Conservation (phyloP, 1,284 basidiomycete genomes). For the Ceratobasidium sp. region DNA sequence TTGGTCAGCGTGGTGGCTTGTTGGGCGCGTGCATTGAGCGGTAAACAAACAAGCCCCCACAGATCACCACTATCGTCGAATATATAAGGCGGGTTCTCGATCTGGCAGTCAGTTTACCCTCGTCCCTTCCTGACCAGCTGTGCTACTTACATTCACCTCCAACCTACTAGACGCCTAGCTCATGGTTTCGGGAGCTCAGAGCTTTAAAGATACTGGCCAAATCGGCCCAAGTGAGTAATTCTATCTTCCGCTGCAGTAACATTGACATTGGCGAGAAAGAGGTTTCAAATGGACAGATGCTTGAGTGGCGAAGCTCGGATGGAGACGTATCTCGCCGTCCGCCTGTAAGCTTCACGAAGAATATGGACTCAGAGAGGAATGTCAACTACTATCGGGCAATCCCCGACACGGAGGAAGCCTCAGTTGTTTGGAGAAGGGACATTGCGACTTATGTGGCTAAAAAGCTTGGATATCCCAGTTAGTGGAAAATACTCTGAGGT, state of each 20-base stretch:
- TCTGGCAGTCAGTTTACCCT: too few relatives aligned
- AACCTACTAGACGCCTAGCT: not conserved
- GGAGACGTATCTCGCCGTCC: constrained; percentile 63
- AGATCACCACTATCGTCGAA: too few relatives aligned
- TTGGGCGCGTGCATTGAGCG: too few relatives aligned
- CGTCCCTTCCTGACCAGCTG: not conserved
- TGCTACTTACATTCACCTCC: not conserved
- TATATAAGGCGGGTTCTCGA: too few relatives aligned
- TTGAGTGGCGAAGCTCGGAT: constrained; percentile 71
- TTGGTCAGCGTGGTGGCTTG: too few relatives aligned
- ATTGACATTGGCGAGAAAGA: not conserved
- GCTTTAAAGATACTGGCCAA: constrained; percentile 32
- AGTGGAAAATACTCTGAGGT: constrained; percentile 15
- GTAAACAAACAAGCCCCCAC: too few relatives aligned
- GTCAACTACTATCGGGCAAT: constrained; percentile 36
- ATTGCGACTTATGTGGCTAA: constrained; percentile 68
- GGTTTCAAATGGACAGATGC: constrained; percentile 60
- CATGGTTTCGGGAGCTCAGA: constrained; percentile 28
- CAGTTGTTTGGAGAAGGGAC: constrained; percentile 64
- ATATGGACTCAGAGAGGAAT: constrained; percentile 31
- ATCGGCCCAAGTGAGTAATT: constrained; percentile 30
- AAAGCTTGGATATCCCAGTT: constrained; percentile 49
- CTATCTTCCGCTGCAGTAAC: not conserved
- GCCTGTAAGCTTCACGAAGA: constrained; percentile 20
- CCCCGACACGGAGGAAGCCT: constrained; percentile 38